Base-by-base conservation (phyloP, 2,329 filamentous ascomycete species). In the Paecilomyces dactylethromorphus region DNA sequence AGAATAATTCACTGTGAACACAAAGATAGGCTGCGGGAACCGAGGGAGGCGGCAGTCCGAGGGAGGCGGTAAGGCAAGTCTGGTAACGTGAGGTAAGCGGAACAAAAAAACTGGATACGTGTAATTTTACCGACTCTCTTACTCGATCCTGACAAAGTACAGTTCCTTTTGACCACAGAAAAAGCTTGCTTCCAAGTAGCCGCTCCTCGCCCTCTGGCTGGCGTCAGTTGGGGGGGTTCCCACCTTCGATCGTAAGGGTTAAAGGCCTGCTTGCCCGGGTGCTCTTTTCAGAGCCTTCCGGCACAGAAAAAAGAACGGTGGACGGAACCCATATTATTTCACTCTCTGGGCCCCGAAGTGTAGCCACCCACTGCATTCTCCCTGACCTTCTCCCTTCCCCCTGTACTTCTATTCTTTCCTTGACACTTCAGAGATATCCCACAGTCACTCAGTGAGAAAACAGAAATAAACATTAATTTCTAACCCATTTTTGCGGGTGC, bases 311-410 rank as follows among this genome's bases (percentile, higher is more conserved):
- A 24, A 21, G 50, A 18, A 45, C 15, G 11, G 21, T 52, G 21
- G 50, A 12, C 49, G 21, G 21, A 26, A 8, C 49, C 21, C 24
- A 26, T 52, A 52, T 52, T 52, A 52, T 52, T 52, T 52, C 50
- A 24, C 15, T 29, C 50, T 22, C 49, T 52, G 13, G 21, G 18
- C 21, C 49, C 49, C 49, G 24, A 10, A 12, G 24, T 4, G 21
- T 26, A 52, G 50, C 50, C 50, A 52, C 26, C 50, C 50, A 24
- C 21, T 22, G 22, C 50, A 24, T 29, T 22, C 21, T 52, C 55
- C 50, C 54, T 54, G 55, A 13, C 53, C 59, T 49, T 49, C 51
- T 57, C 51, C 52, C 53, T 60, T 33, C 56, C 53, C 58, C 52
- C n/a, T 50, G 49, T 57, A 52, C 51, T 56, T 59, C 31, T 33